Percentiles rank a stretch among this genome's conserved stretches.
Conservation (phyloP, 1,284 basidiomycete species). For the Coriolopsis trogii region DNA sequence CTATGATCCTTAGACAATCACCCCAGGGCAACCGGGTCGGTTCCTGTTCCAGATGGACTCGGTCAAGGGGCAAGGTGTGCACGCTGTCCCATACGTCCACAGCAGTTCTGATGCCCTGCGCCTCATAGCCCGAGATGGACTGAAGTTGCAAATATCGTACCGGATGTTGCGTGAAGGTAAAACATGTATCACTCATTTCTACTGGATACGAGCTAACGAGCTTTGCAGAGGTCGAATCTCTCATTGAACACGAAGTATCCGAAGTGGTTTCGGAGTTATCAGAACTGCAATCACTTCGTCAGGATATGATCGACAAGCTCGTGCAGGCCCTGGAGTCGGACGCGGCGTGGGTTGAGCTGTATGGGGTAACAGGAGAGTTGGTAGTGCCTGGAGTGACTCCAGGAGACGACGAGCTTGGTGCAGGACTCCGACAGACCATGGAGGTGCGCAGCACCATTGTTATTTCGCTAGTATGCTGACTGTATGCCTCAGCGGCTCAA, state of each 20-base stretch:
- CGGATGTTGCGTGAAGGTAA: conserved; percentile 76
- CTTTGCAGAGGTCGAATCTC: conserved; percentile 58
- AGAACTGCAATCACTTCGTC: conserved; percentile 34
- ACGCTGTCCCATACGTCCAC: not conserved
- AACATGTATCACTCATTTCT: not conserved
- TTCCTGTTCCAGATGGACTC: conserved; percentile 76
- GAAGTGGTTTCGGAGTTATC: conserved; percentile 40
- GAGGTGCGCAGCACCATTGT: conserved; percentile 29
- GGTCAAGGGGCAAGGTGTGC: conserved; percentile 56
- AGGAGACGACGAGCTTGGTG: conserved; percentile 39
- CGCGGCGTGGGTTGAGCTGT: conserved; percentile 66
- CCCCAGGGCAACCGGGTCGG: conserved; percentile 67
- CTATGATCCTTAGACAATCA: conserved; percentile 59
- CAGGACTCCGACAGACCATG: conserved; percentile 37
- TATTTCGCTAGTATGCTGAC: not conserved
- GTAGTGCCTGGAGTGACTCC: conserved; percentile 48
- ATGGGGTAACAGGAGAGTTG: conserved; percentile 69
- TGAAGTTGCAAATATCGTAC: conserved; percentile 67
- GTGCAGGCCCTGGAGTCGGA: conserved; percentile 64
- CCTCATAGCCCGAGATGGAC: conserved; percentile 56
- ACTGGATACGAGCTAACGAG: not conserved
- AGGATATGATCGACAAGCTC: conserved; percentile 48
- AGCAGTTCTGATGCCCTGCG: not conserved
- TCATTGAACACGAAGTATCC: conserved; percentile 56
- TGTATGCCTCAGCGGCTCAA: conserved; percentile 41